Evolutionary conservation across 2,329 filamentous ascomycete genomes (phyloP).

Genomic region (Thermomyces lanuginosus): DNA sequence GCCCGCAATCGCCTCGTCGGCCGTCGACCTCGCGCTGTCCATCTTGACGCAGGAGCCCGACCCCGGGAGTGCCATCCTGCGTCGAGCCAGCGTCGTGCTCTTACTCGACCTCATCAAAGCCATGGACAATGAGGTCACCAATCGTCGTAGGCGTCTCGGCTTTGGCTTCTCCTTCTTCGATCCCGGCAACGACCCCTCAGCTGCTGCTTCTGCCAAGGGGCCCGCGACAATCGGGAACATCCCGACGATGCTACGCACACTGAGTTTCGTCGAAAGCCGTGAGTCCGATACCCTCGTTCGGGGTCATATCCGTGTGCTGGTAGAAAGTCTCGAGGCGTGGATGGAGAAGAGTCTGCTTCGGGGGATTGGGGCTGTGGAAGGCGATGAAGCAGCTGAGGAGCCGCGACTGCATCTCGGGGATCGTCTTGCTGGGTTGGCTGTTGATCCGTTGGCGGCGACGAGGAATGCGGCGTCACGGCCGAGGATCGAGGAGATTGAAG

Average conservation of each 20-base stretch:
- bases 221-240: slow-evolving; percentile 22
- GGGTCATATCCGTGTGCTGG: slow-evolving; percentile 23
- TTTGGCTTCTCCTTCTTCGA: slow-evolving; percentile 25
- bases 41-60: slow-evolving; percentile 22
- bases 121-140: slow-evolving; percentile 21
- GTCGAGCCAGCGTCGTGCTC: slow-evolving; percentile 25
- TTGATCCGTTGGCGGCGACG: slow-evolving; percentile 20
- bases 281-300: slow-evolving; percentile 25
- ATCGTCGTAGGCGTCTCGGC: slow-evolving; percentile 15
- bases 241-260: slow-evolving; percentile 20
- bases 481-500: slow-evolving; percentile 30
- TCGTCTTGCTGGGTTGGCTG: slow-evolving; percentile 21
- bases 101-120: slow-evolving; percentile 27
- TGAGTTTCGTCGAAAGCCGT: slow-evolving; percentile 21
- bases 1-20: slow-evolving; percentile 16
- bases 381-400: slow-evolving; percentile 2
- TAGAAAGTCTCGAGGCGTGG: slow-evolving; percentile 29
- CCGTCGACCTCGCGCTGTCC: slow-evolving; percentile 25
- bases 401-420: slow-evolving; percentile 19
- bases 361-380: slow-evolving; percentile 16
- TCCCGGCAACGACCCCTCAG: neutral
- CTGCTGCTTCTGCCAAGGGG: slow-evolving; percentile 2
- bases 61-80: slow-evolving; percentile 24
- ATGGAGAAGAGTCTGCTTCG: slow-evolving; percentile 26
- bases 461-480: slow-evolving; percentile 10